Evolutionary conservation across 1,284 basidiomycete genomes (phyloP).

Genomic region (Anthracocystis setariae): DNA sequence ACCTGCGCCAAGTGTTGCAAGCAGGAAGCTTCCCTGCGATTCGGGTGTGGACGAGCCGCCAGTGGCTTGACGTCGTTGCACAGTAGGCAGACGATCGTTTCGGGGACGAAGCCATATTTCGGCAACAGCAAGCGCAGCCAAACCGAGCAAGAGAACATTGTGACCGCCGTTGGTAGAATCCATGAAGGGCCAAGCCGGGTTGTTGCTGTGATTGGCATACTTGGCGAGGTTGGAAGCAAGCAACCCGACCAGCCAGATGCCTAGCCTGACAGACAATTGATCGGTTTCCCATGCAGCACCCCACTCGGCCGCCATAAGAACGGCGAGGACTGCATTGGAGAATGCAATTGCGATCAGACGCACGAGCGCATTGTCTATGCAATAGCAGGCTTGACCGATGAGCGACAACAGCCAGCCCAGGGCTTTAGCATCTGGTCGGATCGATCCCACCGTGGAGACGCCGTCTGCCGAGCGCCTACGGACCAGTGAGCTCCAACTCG

Average conservation of each 20-base stretch:
- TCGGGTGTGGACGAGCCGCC: background rate
- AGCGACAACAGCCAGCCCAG: slow-evolving; percentile 46
- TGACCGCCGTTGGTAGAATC: slow-evolving; percentile 59
- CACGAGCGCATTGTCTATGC: slow-evolving; percentile 28
- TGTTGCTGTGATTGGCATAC: slow-evolving; percentile 65
- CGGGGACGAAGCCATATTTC: slow-evolving; percentile 34
- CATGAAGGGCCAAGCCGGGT: slow-evolving; percentile 63
- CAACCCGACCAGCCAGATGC: slow-evolving; percentile 58
- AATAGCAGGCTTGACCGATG: slow-evolving; percentile 48
- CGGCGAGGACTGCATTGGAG: slow-evolving; percentile 41
- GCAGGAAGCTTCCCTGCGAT: slow-evolving; percentile 19
- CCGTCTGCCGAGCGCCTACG: slow-evolving; percentile 16
- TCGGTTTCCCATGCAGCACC: slow-evolving; percentile 57
- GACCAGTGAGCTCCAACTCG: slow-evolving; percentile 32
- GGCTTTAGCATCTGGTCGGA: slow-evolving; percentile 29
- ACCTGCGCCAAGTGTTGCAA: slow-evolving; percentile 49
- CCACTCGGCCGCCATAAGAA: slow-evolving; percentile 55
- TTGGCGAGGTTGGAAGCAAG: slow-evolving; percentile 53
- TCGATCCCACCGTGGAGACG: slow-evolving; percentile 21
- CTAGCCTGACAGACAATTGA: slow-evolving; percentile 34
- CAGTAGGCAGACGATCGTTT: slow-evolving; percentile 16
- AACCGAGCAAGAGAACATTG: slow-evolving; percentile 40
- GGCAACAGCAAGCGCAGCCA: slow-evolving; percentile 37
- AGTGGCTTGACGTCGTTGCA: slow-evolving; percentile 21
- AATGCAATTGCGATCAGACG: slow-evolving; percentile 49